Evolutionary conservation across 2,329 filamentous ascomycete genomes (phyloP).

Genomic region (Calonectria hongkongensis): DNA sequence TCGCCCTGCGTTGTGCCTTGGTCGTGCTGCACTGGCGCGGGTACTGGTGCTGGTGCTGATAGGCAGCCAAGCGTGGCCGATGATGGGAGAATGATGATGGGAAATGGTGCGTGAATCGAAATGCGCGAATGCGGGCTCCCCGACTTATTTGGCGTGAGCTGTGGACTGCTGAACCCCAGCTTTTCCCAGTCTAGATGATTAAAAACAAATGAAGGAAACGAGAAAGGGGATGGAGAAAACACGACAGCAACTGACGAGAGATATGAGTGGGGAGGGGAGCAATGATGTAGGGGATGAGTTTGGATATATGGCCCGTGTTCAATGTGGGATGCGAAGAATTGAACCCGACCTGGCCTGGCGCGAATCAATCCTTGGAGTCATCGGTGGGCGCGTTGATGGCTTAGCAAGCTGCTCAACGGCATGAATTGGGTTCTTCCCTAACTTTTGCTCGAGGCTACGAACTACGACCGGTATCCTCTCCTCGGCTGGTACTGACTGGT

Average conservation of each 20-base stretch:
- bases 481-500: slow-evolving; percentile 27
- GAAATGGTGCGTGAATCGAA: slow-evolving; percentile 34
- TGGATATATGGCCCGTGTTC: slow-evolving; percentile 25
- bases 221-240: slow-evolving; percentile 34
- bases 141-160: slow-evolving; percentile 18
- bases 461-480: slow-evolving; percentile 16
- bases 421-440: slow-evolving; percentile 22
- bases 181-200: slow-evolving; percentile 17
- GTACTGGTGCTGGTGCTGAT: slow-evolving; percentile 27
- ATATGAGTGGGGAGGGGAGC: slow-evolving; percentile 24
- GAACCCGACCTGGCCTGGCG: slow-evolving; percentile 26
- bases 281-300: slow-evolving; percentile 22
- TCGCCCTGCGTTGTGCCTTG: slow-evolving; percentile 21
- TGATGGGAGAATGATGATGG: slow-evolving; percentile 13
- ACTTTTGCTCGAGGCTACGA: slow-evolving; percentile 27
- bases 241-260: slow-evolving; percentile 22
- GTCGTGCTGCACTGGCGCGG: slow-evolving; percentile 33
- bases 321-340: slow-evolving; percentile 24
- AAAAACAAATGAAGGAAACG: slow-evolving; percentile 34
- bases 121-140: slow-evolving; percentile 26
- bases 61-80: slow-evolving; percentile 26
- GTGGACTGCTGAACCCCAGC: slow-evolving; percentile 24
- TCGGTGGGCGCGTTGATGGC: slow-evolving; percentile 31
- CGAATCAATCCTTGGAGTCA: slow-evolving; percentile 29
- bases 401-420: slow-evolving; percentile 12